phyloP scores from a whole-genome alignment of 108 stramenopile species.

The Cyclotella atomus region DNA sequence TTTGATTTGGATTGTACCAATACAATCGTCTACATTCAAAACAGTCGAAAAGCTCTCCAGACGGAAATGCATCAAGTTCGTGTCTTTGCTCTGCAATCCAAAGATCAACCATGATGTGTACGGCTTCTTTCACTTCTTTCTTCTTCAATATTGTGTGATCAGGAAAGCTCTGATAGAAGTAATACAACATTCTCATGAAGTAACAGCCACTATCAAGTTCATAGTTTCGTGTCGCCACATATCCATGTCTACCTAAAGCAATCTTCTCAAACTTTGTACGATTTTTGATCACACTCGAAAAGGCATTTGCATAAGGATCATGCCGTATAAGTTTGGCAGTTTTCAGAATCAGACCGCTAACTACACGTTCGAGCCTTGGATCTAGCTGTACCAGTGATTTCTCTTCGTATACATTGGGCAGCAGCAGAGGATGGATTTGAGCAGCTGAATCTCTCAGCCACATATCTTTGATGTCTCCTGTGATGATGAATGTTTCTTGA shows the following conservation, averaged over 20 bases:
- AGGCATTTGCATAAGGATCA: constrained; percentile 79
- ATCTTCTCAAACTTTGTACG: constrained; percentile 38
- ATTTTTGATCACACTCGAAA: constrained; percentile 44
- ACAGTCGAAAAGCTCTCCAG: constrained; percentile 57
- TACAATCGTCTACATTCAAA: constrained; percentile 53
- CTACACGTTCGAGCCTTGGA: constrained; percentile 46
- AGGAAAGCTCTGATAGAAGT: constrained; percentile 30
- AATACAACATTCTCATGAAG: constrained; percentile 56
- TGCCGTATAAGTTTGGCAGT: constrained; percentile 59
- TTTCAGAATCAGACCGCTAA: constrained; percentile 65
- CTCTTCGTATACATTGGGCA: constrained; percentile 33
- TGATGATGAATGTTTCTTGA: constrained; percentile 72
- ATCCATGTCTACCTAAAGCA: constrained; percentile 57
- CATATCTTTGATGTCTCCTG: constrained; percentile 78
- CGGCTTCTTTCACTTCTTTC: constrained; percentile 47
- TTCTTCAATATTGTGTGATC: constrained; percentile 20
- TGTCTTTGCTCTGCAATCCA: constrained; percentile 71
- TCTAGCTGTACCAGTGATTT: constrained; percentile 47
- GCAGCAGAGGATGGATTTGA: constrained; percentile 72
- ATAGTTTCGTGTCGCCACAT: constrained; percentile 69
- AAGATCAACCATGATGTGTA: constrained; percentile 58
- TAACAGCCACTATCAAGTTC: constrained; percentile 68
- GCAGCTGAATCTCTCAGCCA: constrained; percentile 78
- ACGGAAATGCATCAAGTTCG: constrained; percentile 55
- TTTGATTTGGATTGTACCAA: constrained; percentile 54